Base-by-base conservation (phyloP, 1,284 basidiomycete genomes). In the Apiotrichum gracile region DNA sequence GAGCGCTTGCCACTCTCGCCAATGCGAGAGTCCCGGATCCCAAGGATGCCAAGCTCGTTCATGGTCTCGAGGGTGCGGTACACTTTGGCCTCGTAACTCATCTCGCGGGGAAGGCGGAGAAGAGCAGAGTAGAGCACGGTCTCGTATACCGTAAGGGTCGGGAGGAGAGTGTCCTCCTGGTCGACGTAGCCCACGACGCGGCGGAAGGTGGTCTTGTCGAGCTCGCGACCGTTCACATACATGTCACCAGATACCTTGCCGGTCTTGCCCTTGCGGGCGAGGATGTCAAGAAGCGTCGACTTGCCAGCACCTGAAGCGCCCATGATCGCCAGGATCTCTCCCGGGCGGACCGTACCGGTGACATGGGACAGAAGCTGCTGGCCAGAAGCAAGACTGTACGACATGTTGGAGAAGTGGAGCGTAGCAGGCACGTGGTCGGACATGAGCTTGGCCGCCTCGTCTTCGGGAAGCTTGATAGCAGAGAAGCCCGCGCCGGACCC, bases 221-320 rank as follows among this genome's bases (percentile, higher is more conserved):
- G 86, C 55, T 82, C 80, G 3, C 88, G 80, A 0, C 93, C 92
- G 67, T 97, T 97, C 51, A 97, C 84, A 24, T 91, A 82, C 39
- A 86, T 86, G 19, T 80, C 81, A 2, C 93, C 93, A 24, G 77
- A 73, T 0, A 93, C 86, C 3, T 65, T 65, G 1, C 94, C 94
- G 5, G 85, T 80, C 78, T 98, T 97, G 62, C 81, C 77, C 72
- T 91, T 91, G 48, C 89, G 80, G 3, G 93, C 94, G 16, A 98
- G 83, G 54, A 98, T 92, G 70, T 98, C 94, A 43, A 98, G 83
- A 67, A 97, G 83, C 0, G 94, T 96, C 1, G 91, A 93, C 74
- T 98, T 98, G 48, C 94, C 94, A 0, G 93, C 92, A 19, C 94
- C 94, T 0, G 91, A 94, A 0, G 92, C 90, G 52, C 93, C 92